Percentiles rank a stretch among this genome's conserved stretches.
These are phyloP conservation scores for Mortierella hygrophila DNA, from an alignment of 192 early-diverging fungal genomes.

Conservation along the genomic window DNA sequence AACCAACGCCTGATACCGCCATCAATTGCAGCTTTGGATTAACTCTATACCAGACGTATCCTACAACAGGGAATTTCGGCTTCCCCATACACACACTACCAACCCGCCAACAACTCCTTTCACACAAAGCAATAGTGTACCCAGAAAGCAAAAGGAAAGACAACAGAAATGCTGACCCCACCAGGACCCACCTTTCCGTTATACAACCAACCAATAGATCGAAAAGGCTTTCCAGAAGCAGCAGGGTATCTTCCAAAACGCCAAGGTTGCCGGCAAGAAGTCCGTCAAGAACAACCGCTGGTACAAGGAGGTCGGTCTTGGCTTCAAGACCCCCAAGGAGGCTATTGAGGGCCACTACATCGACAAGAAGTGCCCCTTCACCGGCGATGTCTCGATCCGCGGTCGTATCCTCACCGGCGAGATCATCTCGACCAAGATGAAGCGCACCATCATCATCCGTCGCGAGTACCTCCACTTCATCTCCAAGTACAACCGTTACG, in stretches of 20 bases:
- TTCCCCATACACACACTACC: neutral
- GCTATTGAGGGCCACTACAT: conserved; percentile 98
- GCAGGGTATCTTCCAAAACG: conserved; percentile 93
- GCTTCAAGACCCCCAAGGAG: conserved; percentile 99
- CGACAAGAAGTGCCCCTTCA: conserved; percentile 99
- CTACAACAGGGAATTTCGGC: neutral
- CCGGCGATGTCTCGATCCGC: conserved; percentile 95
- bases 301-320: conserved; percentile 99
- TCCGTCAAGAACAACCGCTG: conserved; percentile 84
- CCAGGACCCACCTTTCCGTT: neutral
- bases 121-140: too few relatives aligned
- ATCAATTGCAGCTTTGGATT: neutral
- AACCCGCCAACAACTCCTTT: neutral
- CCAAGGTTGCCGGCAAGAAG: conserved; percentile 80
- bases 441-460: conserved; percentile 98
- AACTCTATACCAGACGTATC: neutral
- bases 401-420: conserved; percentile 96
- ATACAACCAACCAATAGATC: conserved; percentile 65
- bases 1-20: neutral
- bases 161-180: conserved; percentile 9
- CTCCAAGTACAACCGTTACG: conserved; percentile 99
- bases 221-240: conserved; percentile 99
- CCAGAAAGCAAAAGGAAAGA: neutral
- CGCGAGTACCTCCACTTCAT: conserved; percentile 99
- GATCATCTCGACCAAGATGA: conserved; percentile 97